Conservation (phyloP, 495 filamentous ascomycete species). For the Emericellopsis terricola region DNA sequence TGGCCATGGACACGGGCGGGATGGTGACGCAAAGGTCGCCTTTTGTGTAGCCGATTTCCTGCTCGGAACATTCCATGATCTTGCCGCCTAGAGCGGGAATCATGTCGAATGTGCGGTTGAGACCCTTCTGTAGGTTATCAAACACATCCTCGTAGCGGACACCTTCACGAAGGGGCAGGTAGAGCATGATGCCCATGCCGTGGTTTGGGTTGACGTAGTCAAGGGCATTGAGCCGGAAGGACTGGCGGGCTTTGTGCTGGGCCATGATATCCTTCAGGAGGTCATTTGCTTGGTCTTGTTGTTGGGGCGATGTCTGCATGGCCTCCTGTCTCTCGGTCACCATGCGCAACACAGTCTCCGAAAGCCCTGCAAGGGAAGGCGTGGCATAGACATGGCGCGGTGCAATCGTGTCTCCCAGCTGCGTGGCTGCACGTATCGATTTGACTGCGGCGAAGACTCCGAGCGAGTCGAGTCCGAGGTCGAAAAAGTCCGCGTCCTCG, state of each 20-base stretch:
- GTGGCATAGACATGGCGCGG: conserved; percentile 13
- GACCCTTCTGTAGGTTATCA: conserved; percentile 10
- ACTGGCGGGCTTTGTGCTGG: conserved; percentile 7
- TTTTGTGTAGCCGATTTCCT: conserved; percentile 12
- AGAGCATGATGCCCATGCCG: conserved; percentile 11
- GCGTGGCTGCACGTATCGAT: conserved; percentile 8
- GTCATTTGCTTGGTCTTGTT: too few species aligned
- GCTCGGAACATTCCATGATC: conserved; percentile 11
- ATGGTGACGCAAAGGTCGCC: conserved; percentile 10
- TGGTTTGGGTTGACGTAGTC: conserved; percentile 13
- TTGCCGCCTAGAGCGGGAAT: conserved; percentile 14
- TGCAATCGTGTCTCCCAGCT: conserved; percentile 9
- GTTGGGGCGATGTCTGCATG: conserved; percentile 4
- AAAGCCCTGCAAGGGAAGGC: conserved; percentile 11
- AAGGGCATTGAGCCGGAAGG: conserved; percentile 11
- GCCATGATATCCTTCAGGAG: too few species aligned
- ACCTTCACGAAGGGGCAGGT: conserved; percentile 9
- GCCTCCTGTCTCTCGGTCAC: conserved; percentile 1
- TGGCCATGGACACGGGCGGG: conserved; percentile 5
- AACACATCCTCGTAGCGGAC: conserved; percentile 10
- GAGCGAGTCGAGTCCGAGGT: conserved; percentile 13
- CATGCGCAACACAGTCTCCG: conserved; percentile 6
- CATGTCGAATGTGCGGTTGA: conserved; percentile 12
- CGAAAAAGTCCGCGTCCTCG: conserved; percentile 11
- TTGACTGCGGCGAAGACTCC: conserved; percentile 10